Conservation (phyloP, 768 basidiomycete genomes). For the Basidioascus undulatus region DNA sequence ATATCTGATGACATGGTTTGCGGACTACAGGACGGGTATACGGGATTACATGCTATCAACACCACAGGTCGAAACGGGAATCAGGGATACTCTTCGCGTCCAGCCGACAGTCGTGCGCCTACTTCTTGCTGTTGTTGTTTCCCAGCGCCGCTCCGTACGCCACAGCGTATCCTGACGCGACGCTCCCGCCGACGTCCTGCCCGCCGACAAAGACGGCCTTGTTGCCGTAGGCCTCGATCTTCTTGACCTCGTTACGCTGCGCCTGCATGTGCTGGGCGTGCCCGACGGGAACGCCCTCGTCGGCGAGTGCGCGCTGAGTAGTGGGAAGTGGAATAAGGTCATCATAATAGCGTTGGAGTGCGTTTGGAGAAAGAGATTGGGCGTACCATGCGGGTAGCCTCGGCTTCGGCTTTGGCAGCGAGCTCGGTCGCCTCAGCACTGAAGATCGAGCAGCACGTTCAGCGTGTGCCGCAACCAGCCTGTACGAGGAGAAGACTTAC, state of each 20-base stretch:
- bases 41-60: no score
- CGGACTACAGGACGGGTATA: no score
- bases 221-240: slow-evolving; percentile 39
- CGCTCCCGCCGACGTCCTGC: not conserved
- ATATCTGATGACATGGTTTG: no score
- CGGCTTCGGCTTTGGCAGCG: slow-evolving; percentile 39
- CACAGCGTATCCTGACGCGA: not conserved
- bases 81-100: no score
- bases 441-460: no score
- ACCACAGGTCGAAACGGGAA: no score
- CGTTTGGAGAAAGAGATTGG: slow-evolving; percentile 18
- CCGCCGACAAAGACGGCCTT: slow-evolving; percentile 9
- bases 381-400: slow-evolving; percentile 37
- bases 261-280: slow-evolving; percentile 60
- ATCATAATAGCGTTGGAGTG: slow-evolving; percentile 2
- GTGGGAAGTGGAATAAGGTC: slow-evolving; percentile 1
- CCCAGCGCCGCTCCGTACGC: not conserved
- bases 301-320: no score
- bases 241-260: slow-evolving; percentile 36
- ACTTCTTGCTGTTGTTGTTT: no score
- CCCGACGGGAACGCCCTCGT: slow-evolving; percentile 18
- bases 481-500: no score
- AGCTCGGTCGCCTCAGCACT: slow-evolving; percentile 57
- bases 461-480: no score
- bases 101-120: no score